Evolutionary conservation across 2,329 filamentous ascomycete species (phyloP).

Genomic region (Epichloe aotearoae): DNA sequence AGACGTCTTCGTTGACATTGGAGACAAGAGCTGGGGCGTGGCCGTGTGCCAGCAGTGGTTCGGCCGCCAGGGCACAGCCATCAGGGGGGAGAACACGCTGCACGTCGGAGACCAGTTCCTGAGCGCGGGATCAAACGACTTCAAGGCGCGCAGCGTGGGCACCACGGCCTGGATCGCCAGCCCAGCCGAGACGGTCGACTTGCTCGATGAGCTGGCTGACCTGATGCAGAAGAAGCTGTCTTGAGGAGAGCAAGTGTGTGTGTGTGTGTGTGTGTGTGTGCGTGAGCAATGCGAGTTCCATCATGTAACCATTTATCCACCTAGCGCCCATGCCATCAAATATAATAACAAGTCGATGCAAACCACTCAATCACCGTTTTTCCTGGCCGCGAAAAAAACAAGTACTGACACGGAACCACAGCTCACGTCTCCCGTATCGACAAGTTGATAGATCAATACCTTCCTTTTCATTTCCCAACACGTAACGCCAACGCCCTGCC

Average conservation of each 20-base stretch:
- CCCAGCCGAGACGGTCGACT: constrained; percentile 75
- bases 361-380: too few relatives aligned
- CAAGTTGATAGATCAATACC: too few relatives aligned
- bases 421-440: too few relatives aligned
- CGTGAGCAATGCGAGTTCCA: too few relatives aligned
- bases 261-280: too few relatives aligned
- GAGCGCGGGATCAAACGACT: constrained; percentile 90
- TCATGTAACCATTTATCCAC: too few relatives aligned
- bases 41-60: constrained; percentile 87
- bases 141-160: constrained; percentile 82
- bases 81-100: constrained; percentile 66
- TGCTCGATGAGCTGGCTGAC: constrained; percentile 69
- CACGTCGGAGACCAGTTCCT: constrained; percentile 97
- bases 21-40: constrained; percentile 95
- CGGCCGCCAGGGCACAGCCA: constrained; percentile 34
- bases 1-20: constrained; percentile 97
- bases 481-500: too few relatives aligned
- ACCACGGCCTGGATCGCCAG: constrained; percentile 97
- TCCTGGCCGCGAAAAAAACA: too few relatives aligned
- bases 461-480: too few relatives aligned
- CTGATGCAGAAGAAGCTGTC: constrained; percentile 26
- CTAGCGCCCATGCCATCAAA: too few relatives aligned
- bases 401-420: too few relatives aligned
- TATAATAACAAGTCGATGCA: too few relatives aligned
- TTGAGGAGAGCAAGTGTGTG: background rate